A percentile compares a stretch with the other conserved stretches of the same genome.
phyloP scores from a whole-genome alignment of 192 early-diverging fungal species.

The Umbelopsis sp. region DNA sequence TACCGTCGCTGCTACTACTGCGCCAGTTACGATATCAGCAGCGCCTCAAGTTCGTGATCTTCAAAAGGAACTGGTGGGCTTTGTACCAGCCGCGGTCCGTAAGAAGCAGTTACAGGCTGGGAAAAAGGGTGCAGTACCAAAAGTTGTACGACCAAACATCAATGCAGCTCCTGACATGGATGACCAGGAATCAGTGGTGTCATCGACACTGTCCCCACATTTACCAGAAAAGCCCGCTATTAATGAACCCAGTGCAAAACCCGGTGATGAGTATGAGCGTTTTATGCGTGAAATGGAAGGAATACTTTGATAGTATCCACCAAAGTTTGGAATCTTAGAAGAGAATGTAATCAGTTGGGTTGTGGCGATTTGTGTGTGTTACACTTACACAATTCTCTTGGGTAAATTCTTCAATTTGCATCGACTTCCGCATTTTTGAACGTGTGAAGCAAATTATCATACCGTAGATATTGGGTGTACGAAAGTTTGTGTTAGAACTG shows the following conservation, averaged over 20 bases:
- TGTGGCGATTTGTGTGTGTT: no score
- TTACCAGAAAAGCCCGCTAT: background rate
- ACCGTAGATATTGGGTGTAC: no score
- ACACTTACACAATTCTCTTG: no score
- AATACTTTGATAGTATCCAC: background rate
- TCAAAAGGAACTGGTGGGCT: conserved; percentile 73
- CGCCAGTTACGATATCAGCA: conserved; percentile 66
- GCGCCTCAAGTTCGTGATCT: conserved; percentile 81
- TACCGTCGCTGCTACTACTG: conserved; percentile 1
- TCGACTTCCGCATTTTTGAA: no score
- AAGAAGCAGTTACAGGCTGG: conserved; percentile 49
- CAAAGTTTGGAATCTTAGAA: background rate
- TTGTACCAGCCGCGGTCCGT: conserved; percentile 69
- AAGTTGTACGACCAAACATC: conserved; percentile 58
- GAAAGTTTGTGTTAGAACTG: no score
- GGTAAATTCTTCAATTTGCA: no score
- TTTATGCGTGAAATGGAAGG: conserved; percentile 17
- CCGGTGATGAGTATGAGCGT: conserved; percentile 11
- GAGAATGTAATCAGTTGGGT: no score
- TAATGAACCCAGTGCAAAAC: background rate
- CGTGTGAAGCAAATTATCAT: no score
- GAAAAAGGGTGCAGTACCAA: conserved; percentile 44
- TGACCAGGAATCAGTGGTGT: conserved; percentile 6
- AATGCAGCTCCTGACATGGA: conserved; percentile 75
- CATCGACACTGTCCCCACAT: background rate